These are phyloP conservation scores for Pseudopyricularia cyperi DNA, from an alignment of 2,329 filamentous ascomycete species.

Conservation along the genomic window DNA sequence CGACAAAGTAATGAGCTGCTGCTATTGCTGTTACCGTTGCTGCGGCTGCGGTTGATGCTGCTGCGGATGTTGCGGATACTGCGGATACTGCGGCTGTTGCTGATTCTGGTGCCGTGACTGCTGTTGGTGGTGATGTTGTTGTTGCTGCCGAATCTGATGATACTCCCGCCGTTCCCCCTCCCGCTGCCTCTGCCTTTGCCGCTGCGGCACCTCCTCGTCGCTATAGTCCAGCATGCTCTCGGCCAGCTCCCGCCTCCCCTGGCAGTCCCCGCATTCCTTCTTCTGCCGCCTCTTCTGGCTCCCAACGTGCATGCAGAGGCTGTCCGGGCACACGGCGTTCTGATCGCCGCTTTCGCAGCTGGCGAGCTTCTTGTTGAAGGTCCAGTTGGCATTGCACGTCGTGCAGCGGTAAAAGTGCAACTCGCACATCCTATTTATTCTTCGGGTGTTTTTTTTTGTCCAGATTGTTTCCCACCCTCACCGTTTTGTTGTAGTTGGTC, in stretches of 20 bases:
- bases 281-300: slow-evolving; percentile 16
- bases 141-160: not conserved
- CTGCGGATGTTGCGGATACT: no score
- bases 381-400: slow-evolving; percentile 18
- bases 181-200: not conserved
- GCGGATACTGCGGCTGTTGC: no score
- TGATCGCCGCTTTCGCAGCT: slow-evolving; percentile 21
- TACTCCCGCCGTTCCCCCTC: not conserved
- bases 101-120: not conserved
- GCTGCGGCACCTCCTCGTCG: slow-evolving; percentile 3
- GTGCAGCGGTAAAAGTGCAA: slow-evolving; percentile 19
- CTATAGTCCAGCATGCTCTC: slow-evolving; percentile 14
- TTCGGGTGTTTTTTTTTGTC: not conserved
- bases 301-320: slow-evolving; percentile 24
- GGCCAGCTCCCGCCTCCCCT: slow-evolving; percentile 13
- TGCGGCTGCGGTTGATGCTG: not conserved
- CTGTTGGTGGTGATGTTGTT: not conserved
- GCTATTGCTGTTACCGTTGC: not conserved
- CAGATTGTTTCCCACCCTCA: not conserved
- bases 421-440: slow-evolving; percentile 21
- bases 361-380: slow-evolving; percentile 19
- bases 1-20: no score
- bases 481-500: no score
- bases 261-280: slow-evolving; percentile 19
- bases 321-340: slow-evolving; percentile 15